phyloP scores from a whole-genome alignment of 2,329 filamentous ascomycete genomes.

The Phyllosticta paracitricarpa region DNA sequence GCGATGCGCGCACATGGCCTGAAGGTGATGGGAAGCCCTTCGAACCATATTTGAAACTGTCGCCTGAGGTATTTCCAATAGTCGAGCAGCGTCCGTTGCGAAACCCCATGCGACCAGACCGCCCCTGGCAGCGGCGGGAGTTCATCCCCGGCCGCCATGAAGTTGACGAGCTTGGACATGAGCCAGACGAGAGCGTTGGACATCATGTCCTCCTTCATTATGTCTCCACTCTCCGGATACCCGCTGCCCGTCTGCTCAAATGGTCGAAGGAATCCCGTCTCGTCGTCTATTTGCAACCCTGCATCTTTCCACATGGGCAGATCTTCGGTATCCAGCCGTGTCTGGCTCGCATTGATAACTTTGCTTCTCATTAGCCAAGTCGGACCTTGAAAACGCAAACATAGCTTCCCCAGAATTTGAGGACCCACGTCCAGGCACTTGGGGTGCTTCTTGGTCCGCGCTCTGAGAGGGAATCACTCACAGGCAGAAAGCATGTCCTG shows the following conservation, averaged over 20 bases:
- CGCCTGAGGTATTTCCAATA: slow-evolving; percentile 46
- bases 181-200: slow-evolving; percentile 58
- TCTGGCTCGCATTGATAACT: slow-evolving; percentile 52
- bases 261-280: slow-evolving; percentile 39
- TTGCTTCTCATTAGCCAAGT: neutral
- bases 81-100: slow-evolving; percentile 39
- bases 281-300: slow-evolving; percentile 46
- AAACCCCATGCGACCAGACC: slow-evolving; percentile 33
- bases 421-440: neutral
- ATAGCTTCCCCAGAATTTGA: too few species aligned
- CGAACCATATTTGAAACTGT: slow-evolving; percentile 50
- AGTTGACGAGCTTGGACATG: slow-evolving; percentile 56
- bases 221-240: slow-evolving; percentile 34
- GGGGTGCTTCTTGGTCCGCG: neutral
- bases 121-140: slow-evolving; percentile 29
- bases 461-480: slow-evolving; percentile 19
- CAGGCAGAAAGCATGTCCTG: slow-evolving; percentile 57
- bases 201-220: slow-evolving; percentile 54
- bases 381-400: neutral
- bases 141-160: slow-evolving; percentile 48
- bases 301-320: slow-evolving; percentile 55
- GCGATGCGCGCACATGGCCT: slow-evolving; percentile 44
- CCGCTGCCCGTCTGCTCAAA: slow-evolving; percentile 31
- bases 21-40: slow-evolving; percentile 50
- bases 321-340: slow-evolving; percentile 52